A percentile compares a stretch with the other conserved stretches of the same genome.
Conservation (phyloP, 331 rosid genomes). For the Acacia concinna region DNA sequence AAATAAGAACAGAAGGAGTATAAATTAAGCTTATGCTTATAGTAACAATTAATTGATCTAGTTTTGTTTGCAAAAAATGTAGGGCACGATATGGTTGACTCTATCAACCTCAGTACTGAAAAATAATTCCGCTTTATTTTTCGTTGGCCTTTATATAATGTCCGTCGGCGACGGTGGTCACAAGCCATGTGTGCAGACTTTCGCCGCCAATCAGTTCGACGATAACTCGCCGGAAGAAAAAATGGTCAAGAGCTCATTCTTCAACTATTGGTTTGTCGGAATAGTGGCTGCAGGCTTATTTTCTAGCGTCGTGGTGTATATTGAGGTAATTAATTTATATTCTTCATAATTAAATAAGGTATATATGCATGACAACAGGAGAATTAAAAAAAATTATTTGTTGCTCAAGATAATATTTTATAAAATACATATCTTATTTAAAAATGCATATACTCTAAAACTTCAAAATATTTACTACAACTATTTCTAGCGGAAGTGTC, state of each 20-base stretch:
- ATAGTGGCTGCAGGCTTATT: slow-evolving; percentile 44
- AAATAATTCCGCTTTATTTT: slow-evolving; percentile 35
- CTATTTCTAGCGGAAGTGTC: too few species aligned
- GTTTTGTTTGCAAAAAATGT: neutral
- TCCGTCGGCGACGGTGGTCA: slow-evolving; percentile 64
- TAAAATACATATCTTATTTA: too few species aligned
- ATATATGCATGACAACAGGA: too few species aligned
- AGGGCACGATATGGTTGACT: slow-evolving; percentile 58
- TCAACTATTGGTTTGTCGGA: slow-evolving; percentile 69
- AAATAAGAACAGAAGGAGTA: too few species aligned
- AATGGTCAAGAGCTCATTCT: slow-evolving; percentile 61
- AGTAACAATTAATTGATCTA: too few species aligned
- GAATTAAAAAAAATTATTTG: too few species aligned
- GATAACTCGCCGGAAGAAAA: slow-evolving; percentile 53
- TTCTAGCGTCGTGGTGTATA: slow-evolving; percentile 34
- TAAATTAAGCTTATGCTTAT: too few species aligned
- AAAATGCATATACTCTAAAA: too few species aligned
- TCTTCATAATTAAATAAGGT: neutral
- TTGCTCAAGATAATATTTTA: too few species aligned
- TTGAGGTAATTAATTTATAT: slow-evolving; percentile 40
- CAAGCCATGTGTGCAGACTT: slow-evolving; percentile 72
- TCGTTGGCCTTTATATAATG: slow-evolving; percentile 47
- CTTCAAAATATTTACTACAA: too few species aligned
- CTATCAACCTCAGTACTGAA: slow-evolving; percentile 43
- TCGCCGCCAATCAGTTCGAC: slow-evolving; percentile 66